Evolutionary conservation across 345 rosid genomes (phyloP), one percentile per base, ranked within the genome.

Genomic region (Populus nigra): DNA sequence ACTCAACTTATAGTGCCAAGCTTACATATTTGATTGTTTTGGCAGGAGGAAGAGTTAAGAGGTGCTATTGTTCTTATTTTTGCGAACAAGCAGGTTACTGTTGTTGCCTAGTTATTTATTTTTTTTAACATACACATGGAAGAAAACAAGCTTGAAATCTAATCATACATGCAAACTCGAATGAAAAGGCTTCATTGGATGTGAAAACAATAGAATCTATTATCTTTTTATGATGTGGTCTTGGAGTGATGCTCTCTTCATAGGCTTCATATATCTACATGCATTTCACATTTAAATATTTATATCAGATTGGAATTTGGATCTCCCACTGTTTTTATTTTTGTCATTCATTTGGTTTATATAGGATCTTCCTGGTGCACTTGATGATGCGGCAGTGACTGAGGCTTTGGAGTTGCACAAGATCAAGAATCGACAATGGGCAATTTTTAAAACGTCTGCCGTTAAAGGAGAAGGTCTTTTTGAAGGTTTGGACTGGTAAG

Each of bases 61-160:
- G 89, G 89, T 45, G 89, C 91, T 2, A 71, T 87, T 74, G 89
- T 85, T 71, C 85, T 88, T 76, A 85, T 88, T 29, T 88, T 85
- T 77, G 91, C 91, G 65, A 88, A 88, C 80, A 88, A 88, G 78
- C 91, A 88, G 91, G 91, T 88, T 39, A 66, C 77, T 77, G 71
- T 9, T 35, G 49, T 67, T 68, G 4, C 8, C 23, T 50, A 35
- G 3, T 20, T 79, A 17, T 18, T 68, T 17, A 16, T 9, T 3
- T 3, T 23, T 20, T 11, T 41, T 22, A 57, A n/a, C 25, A 57
- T 1, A 55, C 23, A 8, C 0, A n/a, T 57, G 63, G 15, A 25
- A n/a, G 63, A 57, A 47, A 57, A 57, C 29, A 57, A n/a, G 29
- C 23, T 4, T 57, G 11, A 57, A 59, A n/a, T n/a, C 63, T 59